Evolutionary conservation across 768 basidiomycete genomes (phyloP).

Genomic region (Mrakia hoshinonis): DNA sequence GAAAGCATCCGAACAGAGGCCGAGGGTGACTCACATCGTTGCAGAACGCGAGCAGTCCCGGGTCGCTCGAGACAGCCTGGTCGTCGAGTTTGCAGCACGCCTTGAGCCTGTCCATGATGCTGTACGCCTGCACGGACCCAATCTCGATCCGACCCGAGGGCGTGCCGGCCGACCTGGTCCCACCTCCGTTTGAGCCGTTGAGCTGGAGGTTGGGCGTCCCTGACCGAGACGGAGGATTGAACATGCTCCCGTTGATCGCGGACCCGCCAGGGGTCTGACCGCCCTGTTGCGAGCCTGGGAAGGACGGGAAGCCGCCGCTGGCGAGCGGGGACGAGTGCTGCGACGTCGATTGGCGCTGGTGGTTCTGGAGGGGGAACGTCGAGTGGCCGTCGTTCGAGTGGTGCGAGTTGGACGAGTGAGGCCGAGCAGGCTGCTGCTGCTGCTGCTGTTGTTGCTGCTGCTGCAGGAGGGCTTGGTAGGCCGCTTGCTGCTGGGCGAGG

Average conservation of each 20-base stretch:
- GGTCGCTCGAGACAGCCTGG: constrained; percentile 21
- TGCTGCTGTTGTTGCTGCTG: constrained; percentile 25
- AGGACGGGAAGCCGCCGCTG: constrained; percentile 6
- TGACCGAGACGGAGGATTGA: neutral
- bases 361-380: neutral
- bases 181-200: neutral
- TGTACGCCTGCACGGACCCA: constrained; percentile 22
- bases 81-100: constrained; percentile 29
- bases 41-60: constrained; percentile 29
- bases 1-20: neutral
- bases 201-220: constrained; percentile 6
- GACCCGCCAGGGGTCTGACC: neutral
- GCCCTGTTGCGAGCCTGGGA: neutral
- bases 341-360: constrained; percentile 14
- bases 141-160: constrained; percentile 12
- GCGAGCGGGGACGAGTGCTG: neutral
- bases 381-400: constrained; percentile 3
- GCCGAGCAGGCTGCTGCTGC: constrained; percentile 12
- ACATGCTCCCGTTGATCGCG: too few relatives aligned
- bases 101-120: constrained; percentile 25
- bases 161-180: constrained; percentile 10
- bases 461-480: constrained; percentile 10
- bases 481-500: neutral
- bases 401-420: constrained; percentile 7
- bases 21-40: constrained; percentile 20